Evolutionary conservation across 1,139 yeast species (phyloP).

Genomic region (Casaregolazyma suthepensis): DNA sequence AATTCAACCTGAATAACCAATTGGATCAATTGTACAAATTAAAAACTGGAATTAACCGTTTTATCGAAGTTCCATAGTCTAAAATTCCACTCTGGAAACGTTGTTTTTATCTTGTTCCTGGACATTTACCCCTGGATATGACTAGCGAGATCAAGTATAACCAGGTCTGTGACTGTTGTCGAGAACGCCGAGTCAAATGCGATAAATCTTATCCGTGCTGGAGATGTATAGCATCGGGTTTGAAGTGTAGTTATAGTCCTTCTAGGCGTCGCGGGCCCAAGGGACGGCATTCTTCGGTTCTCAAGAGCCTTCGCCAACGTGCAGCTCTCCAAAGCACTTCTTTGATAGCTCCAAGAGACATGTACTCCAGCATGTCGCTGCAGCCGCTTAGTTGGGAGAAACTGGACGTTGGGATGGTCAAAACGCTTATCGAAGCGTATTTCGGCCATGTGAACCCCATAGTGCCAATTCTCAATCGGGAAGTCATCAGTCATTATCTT

Average conservation of each 20-base stretch:
- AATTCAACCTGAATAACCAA: not conserved
- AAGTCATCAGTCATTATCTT: conserved; percentile 6
- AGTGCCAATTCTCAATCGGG: conserved; percentile 14
- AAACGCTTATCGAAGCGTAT: conserved; percentile 12
- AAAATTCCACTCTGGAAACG: not conserved
- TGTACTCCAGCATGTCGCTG: not conserved
- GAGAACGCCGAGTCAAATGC: not conserved
- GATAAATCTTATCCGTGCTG: not conserved
- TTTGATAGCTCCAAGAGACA: not conserved
- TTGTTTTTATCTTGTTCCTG: not conserved
- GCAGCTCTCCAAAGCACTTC: not conserved
- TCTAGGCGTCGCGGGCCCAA: not conserved
- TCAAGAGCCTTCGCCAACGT: not conserved
- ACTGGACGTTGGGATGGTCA: not conserved
- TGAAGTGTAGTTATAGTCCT: not conserved
- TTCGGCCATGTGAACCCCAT: conserved; percentile 17
- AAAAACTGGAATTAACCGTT: no score
- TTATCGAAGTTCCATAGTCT: no score
- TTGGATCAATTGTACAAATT: not conserved
- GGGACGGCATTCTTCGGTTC: not conserved
- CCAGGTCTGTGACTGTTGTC: not conserved
- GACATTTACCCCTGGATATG: not conserved
- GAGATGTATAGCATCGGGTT: not conserved
- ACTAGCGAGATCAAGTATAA: not conserved
- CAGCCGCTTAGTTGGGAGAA: not conserved